Evolutionary conservation across 1,284 basidiomycete species (phyloP), one percentile per base, ranked within the genome.

Genomic region (Fomitopsis palustris): DNA sequence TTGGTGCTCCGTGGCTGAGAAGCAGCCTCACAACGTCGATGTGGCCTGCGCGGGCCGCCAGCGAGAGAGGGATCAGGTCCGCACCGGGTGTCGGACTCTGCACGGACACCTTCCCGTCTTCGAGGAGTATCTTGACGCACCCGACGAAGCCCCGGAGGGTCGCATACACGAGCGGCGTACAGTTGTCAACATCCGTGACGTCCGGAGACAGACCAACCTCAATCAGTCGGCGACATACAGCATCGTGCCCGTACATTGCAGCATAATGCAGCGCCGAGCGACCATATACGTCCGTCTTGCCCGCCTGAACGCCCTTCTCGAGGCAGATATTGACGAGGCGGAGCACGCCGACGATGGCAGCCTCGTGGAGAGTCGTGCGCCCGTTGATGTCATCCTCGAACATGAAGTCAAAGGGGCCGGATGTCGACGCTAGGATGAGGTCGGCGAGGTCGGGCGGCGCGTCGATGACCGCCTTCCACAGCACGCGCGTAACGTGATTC

Each of bases 351-450:
- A 89, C 87, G 55, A 95, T 93, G 10, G 94, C 88, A 2, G 94
- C 93, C 72, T 96, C 93, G 71, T 99, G 97, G n/a, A 99, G 83
- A 64, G 93, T 94, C 1, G 92, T 96, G 31, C 97, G 86, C 35
- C 92, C 93, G 72, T 98, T 99, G 79, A 99, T 99, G 69, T 98
- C 95, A 72, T 99, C 97, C 43, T 98, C 83, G 70, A 95, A 98
- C 54, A 81, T 79, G 72, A 93, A 98, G 75, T 98, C 93, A 69
- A 98, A 92, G 0, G 88, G 82, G 3, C 77, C 74, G 19, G 80
- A 77, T 55, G 94, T 78, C 39, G 88, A 87, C 17, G 79, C 73
- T 21, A 95, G 75, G 55, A 96, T 90, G 49, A 92, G 75, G 69
- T 94, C 89, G 23, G 87, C 87, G 49, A 93, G 76, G 37, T 84